Evolutionary conservation across 352 stramenopile species (phyloP).

Genomic region (Phytophthora melonis): DNA sequence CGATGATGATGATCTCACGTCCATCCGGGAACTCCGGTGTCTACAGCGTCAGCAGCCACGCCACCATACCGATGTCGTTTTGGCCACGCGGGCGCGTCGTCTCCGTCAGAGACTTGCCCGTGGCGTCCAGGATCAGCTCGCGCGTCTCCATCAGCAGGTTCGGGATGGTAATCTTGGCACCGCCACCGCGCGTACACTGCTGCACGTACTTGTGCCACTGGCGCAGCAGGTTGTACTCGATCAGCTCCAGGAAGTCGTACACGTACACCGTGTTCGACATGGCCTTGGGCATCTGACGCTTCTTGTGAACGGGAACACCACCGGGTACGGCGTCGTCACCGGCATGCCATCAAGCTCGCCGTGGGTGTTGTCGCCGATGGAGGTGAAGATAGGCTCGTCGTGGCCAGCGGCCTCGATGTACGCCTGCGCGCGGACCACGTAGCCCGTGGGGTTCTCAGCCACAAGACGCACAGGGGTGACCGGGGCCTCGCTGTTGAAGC

Average conservation of each 20-base stretch:
- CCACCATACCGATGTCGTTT: conserved; percentile 99
- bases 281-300: conserved; percentile 91
- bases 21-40: conserved; percentile 98
- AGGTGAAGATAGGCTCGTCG: conserved; percentile 91
- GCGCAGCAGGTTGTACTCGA: conserved; percentile 96
- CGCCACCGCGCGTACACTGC: conserved; percentile 72
- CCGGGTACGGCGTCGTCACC: conserved; percentile 97
- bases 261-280: conserved; percentile 99
- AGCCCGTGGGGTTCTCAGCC: conserved; percentile 98
- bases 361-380: conserved; percentile 86
- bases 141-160: conserved; percentile 94
- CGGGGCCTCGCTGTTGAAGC: conserved; percentile 92
- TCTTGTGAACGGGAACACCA: conserved; percentile 96
- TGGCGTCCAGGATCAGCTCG: conserved; percentile 94
- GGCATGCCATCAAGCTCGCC: conserved; percentile 96
- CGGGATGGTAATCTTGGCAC: conserved; percentile 75
- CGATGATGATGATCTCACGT: conserved; percentile 98
- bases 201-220: conserved; percentile 94
- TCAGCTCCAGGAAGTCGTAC: conserved; percentile 99
- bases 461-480: conserved; percentile 97
- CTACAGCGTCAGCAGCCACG: conserved; percentile 98
- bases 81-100: conserved; percentile 90
- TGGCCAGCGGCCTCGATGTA: conserved; percentile 97
- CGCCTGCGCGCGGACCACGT: conserved; percentile 98
- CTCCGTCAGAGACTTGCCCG: conserved; percentile 66